Evolutionary conservation across 2,329 filamentous ascomycete species (phyloP), one percentile per base, ranked within the genome.

Genomic region (Diaporthe ilicicola): DNA sequence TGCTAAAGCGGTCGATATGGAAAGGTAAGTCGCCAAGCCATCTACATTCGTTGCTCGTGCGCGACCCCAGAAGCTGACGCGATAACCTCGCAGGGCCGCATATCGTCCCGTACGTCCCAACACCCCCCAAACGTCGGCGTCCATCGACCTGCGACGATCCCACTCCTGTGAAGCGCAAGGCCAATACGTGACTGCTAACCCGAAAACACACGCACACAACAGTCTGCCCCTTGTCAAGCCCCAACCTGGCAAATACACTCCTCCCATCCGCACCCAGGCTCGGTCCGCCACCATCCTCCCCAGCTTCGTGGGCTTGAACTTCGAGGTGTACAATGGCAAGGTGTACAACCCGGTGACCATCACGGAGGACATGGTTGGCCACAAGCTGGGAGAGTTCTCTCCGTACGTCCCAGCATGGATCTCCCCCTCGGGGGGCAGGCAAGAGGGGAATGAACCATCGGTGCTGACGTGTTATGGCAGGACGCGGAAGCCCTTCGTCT

Each of bases 351-450:
- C 96, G 76, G 87, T 97, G 68, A 88, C 87, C 75, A 93, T 98
- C 74, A 97, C 94, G 19, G 95, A 97, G 81, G 93, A 97, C 78
- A 98, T 98, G 95, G 95, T 98, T 62, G 95, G 95, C 67, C 93
- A 96, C 82, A 98, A 97, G 84, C 87, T 98, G 76, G 95, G 95
- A 77, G 95, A 98, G 83, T 98, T 97, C 81, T 91, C 94, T 73
- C 86, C 90, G 94, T 97, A 89, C 78, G 94, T 90, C 62, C 9
- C 19, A 1, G 1, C 19, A 24, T 24, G 17, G 12, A 50, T 6
- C 3, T 2, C 6, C 19, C 12, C 29, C 15, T 9, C 17, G 44
- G 44, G 12, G 9, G 12, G 22, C 19, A n/a, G 56, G 53, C 13
- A 12, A 7, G 2, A 17, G 17, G 19, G 2, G 13, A 17, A 29